Evolutionary conservation across 768 basidiomycete species (phyloP).

Genomic region (Lactifluus echinatus): DNA sequence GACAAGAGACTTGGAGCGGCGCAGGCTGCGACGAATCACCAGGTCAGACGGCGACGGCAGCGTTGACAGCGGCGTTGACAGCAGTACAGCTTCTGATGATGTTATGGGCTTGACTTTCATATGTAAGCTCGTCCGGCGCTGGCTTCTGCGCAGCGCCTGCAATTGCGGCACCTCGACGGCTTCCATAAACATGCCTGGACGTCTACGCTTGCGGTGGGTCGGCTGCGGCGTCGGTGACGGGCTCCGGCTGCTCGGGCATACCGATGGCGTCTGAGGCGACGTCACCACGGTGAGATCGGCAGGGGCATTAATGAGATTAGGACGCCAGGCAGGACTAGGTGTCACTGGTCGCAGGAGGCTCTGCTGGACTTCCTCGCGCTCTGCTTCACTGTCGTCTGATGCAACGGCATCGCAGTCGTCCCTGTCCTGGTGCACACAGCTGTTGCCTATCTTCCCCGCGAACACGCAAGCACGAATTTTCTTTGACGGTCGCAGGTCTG

Average conservation of each 20-base stretch:
- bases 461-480: background rate
- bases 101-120: background rate
- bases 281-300: background rate
- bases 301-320: background rate
- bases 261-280: background rate
- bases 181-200: constrained; percentile 43
- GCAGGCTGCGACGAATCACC: constrained; percentile 13
- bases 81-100: background rate
- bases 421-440: background rate
- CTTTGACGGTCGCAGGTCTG: constrained; percentile 11
- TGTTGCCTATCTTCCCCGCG: background rate
- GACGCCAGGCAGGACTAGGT: background rate
- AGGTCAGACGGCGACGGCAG: background rate
- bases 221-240: constrained; percentile 10
- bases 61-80: background rate
- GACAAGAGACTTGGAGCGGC: constrained; percentile 11
- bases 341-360: constrained; percentile 1
- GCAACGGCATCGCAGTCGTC: too few species aligned
- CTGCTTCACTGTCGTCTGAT: constrained; percentile 13
- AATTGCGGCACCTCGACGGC: constrained; percentile 41
- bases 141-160: constrained; percentile 21
- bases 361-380: constrained; percentile 7
- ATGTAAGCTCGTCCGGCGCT: constrained; percentile 16
- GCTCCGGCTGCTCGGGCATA: background rate
- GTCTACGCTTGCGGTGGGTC: constrained; percentile 28